Evolutionary conservation across 2,329 filamentous ascomycete species (phyloP), one percentile per base, ranked within the genome.

Genomic region (Sclerotinia minor): DNA sequence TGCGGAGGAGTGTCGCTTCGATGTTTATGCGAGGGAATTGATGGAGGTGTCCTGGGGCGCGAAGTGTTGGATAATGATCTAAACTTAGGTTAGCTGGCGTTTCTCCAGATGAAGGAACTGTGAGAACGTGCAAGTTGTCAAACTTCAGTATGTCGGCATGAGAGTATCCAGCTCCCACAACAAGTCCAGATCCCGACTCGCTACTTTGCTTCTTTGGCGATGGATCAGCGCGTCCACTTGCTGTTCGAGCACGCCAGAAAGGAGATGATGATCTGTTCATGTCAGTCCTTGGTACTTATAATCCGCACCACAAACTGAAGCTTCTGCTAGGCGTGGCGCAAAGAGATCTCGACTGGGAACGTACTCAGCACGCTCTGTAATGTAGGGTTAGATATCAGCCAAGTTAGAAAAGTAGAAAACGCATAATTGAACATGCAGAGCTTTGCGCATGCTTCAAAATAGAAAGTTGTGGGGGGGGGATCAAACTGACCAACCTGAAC

Each of bases 121-220:
- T 65, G 61, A 68, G 44, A 79, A 79, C 85, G 72, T 85, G 95
- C 92, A 94, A 75, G 38, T 88, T 87, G 76, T 92, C 92, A 76
- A 94, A 90, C 79, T 94, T 96, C 74, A 97, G 84, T 77, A 97
- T 92, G 80, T 98, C 94, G 38, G 94, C 92, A 79, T 99, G 95
- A 19, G 95, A 98, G 78, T 99, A 99, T 57, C 94, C 90, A 67
- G 95, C 95, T 73, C 95, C 95, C 69, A 98, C 91, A 47, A 99
- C 91, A 70, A 94, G 86, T 75, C 83, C 87, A 63, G 88, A 81
- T 75, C 83, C 49, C 21, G 65, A 55, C 73, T 91, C 89, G 77
- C 85, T 84, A 64, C 81, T 77, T 73, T 82, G 72, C 75, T 83
- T 84, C 77, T 84, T 87, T 47, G 83, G 79, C 24, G 81, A 80